phyloP scores from a whole-genome alignment of 352 stramenopile species.

The Globisporangium sylvaticum region DNA sequence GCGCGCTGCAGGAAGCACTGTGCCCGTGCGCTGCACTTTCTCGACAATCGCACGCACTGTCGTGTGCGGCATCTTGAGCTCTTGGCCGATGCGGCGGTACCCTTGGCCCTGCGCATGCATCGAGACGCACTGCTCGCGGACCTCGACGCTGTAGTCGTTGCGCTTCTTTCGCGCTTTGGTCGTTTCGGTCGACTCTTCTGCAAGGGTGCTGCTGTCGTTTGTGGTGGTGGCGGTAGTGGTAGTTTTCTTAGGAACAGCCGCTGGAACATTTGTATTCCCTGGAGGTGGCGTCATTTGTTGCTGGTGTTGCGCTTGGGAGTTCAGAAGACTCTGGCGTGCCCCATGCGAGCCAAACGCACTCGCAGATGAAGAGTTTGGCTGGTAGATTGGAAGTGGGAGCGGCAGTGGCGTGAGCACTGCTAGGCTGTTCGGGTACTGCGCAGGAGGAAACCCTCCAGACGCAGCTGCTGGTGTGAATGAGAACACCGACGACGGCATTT shows the following conservation, averaged over 20 bases:
- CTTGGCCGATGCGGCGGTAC: slow-evolving; percentile 54
- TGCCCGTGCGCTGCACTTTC: slow-evolving; percentile 54
- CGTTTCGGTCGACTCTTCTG: background rate
- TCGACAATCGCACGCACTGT: slow-evolving; percentile 70
- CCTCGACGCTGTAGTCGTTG: slow-evolving; percentile 52
- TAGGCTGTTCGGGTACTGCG: background rate
- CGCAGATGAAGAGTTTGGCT: background rate
- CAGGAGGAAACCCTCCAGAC: background rate
- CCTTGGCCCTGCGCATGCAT: slow-evolving; percentile 48
- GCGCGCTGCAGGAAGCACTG: slow-evolving; percentile 39
- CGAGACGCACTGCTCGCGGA: slow-evolving; percentile 52
- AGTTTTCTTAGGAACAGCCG: background rate
- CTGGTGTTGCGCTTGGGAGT: background rate
- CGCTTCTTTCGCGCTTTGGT: slow-evolving; percentile 29
- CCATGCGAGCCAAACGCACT: background rate
- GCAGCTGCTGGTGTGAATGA: background rate
- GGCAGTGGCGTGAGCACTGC: background rate
- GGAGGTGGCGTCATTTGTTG: background rate
- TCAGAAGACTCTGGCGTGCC: slow-evolving; percentile 9
- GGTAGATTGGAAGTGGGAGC: background rate
- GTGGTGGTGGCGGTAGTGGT: background rate
- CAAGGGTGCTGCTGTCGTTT: background rate
- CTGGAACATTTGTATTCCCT: background rate
- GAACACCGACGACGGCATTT: background rate
- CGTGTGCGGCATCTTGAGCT: slow-evolving; percentile 63